phyloP scores from a whole-genome alignment of 2,329 filamentous ascomycete species.

The Juglanconis juglandina region DNA sequence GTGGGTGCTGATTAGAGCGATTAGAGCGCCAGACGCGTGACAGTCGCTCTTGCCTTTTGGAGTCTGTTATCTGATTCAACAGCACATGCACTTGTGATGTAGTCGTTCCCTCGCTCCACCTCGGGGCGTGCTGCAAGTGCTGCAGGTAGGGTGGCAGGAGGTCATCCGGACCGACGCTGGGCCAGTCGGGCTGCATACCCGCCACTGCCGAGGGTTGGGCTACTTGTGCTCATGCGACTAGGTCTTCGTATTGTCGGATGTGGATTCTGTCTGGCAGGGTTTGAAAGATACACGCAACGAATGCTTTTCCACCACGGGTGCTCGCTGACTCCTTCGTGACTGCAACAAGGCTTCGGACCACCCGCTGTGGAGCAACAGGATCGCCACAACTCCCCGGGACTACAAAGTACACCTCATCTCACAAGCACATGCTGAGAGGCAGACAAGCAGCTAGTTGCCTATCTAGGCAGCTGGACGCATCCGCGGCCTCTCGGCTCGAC shows the following conservation, averaged over 20 bases:
- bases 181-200: not conserved
- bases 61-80: slow-evolving; percentile 6
- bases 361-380: no score
- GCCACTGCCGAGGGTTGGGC: not conserved
- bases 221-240: not conserved
- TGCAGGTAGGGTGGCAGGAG: slow-evolving; percentile 10
- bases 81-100: slow-evolving; percentile 4
- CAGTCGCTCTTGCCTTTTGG: slow-evolving; percentile 2
- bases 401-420: no score
- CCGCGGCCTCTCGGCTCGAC: not conserved
- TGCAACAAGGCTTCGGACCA: no score
- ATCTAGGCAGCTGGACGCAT: not conserved
- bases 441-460: not conserved
- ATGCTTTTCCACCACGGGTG: not conserved
- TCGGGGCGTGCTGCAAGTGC: not conserved
- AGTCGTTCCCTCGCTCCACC: not conserved
- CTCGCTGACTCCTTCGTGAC: not conserved
- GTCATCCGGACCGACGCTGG: slow-evolving; percentile 2
- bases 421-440: no score
- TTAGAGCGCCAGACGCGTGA: not conserved
- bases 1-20: no score
- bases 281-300: no score
- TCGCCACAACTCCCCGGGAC: no score
- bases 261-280: no score
- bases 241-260: not conserved